These are phyloP conservation scores for Esteya vermicola DNA, from an alignment of 2,329 filamentous ascomycete genomes.

Conservation along the genomic window DNA sequence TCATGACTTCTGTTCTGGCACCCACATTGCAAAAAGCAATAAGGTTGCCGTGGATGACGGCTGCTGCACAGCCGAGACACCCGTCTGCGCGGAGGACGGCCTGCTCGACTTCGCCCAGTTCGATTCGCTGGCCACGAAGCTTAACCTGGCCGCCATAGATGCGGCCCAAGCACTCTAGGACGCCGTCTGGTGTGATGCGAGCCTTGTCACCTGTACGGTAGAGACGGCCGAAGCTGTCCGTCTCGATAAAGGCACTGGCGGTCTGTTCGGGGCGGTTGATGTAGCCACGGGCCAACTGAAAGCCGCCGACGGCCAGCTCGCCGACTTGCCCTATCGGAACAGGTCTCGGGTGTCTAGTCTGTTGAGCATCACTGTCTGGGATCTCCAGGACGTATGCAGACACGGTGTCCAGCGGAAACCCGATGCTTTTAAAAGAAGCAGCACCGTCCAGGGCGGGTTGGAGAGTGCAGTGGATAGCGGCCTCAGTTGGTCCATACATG, in stretches of 20 bases:
- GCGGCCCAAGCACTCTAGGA: conserved; percentile 71
- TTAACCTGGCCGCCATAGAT: conserved; percentile 75
- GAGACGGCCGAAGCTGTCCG: conserved; percentile 45
- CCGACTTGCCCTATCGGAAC: conserved; percentile 54
- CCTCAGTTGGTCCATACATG: conserved; percentile 92
- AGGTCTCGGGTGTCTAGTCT: conserved; percentile 17
- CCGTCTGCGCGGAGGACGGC: conserved; percentile 45
- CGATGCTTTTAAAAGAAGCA: conserved; percentile 55
- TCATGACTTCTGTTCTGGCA: conserved; percentile 11
- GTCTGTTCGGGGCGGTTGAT: conserved; percentile 72
- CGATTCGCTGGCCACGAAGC: conserved; percentile 68
- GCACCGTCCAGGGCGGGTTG: conserved; percentile 44
- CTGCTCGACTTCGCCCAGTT: conserved; percentile 67
- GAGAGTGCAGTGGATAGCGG: conserved; percentile 76
- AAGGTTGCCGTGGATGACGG: conserved; percentile 53
- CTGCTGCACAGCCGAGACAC: conserved; percentile 51
- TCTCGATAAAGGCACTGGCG: conserved; percentile 52
- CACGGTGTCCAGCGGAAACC: conserved; percentile 65
- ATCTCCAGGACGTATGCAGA: conserved; percentile 57
- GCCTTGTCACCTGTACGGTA: conserved; percentile 84
- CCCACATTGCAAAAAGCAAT: conserved; percentile 53
- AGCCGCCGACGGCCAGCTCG: conserved; percentile 69
- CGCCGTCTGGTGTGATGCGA: conserved; percentile 49
- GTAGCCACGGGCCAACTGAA: conserved; percentile 68
- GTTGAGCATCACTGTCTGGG: conserved; percentile 11